These are phyloP conservation scores for Euptelea pleiosperma DNA, from an alignment of 164 flowering plant species.

Conservation along the genomic window DNA sequence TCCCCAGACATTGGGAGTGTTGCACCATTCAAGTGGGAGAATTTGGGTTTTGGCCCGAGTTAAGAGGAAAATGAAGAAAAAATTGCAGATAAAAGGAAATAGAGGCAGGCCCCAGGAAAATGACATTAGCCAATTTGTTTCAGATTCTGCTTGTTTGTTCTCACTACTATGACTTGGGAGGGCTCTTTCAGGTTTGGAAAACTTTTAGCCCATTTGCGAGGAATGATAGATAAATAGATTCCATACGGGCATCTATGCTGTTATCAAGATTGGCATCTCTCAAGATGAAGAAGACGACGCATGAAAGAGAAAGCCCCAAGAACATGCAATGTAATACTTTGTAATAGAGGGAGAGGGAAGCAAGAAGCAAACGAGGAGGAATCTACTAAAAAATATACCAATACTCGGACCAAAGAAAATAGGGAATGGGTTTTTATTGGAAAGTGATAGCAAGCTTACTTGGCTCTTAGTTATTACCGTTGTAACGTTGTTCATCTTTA, in stretches of 20 bases:
- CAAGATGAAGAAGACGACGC: neutral
- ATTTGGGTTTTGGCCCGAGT: conserved; percentile 44
- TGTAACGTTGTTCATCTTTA: no score
- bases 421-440: no score
- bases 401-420: no score
- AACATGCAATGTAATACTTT: neutral
- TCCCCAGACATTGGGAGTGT: conserved; percentile 41
- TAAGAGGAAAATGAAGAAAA: conserved; percentile 14
- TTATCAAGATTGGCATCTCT: neutral
- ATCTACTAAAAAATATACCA: neutral
- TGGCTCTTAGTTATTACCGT: no score
- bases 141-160: conserved; percentile 2
- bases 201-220: neutral
- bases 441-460: no score
- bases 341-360: neutral
- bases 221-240: neutral
- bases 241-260: neutral
- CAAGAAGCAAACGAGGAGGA: no score
- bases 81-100: no score
- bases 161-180: neutral
- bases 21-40: conserved; percentile 63
- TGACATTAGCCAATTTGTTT: no score
- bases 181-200: neutral
- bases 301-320: neutral
- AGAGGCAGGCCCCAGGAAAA: no score